Evolutionary conservation across 768 basidiomycete genomes (phyloP).

Genomic region (Kwoniella bestiolae): DNA sequence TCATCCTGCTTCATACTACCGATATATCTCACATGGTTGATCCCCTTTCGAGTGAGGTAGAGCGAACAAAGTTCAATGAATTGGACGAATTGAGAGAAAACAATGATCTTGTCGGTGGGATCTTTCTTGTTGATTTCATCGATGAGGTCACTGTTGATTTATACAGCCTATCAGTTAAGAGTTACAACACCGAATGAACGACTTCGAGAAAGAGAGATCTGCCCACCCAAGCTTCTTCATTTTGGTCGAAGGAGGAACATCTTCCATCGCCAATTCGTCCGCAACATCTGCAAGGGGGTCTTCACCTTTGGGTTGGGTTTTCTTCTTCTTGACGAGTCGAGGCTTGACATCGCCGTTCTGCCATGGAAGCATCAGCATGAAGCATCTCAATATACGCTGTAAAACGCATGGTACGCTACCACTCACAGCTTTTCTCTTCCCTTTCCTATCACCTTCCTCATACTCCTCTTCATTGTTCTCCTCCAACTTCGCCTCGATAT

Average conservation of each 20-base stretch:
- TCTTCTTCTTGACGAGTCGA: constrained; percentile 9
- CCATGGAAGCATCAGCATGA: not conserved
- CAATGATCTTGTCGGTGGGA: constrained; percentile 68
- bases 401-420: not conserved
- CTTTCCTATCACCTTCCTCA: constrained; percentile 59
- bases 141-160: constrained; percentile 66
- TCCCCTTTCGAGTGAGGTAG: constrained; percentile 63
- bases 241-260: constrained; percentile 73
- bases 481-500: constrained; percentile 36
- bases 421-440: constrained; percentile 30
- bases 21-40: constrained; percentile 51
- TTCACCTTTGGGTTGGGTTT: constrained; percentile 18
- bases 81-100: constrained; percentile 74
- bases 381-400: not conserved
- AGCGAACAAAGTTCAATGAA: constrained; percentile 69
- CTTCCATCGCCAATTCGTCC: constrained; percentile 57
- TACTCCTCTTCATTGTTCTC: constrained; percentile 31
- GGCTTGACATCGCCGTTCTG: constrained; percentile 15
- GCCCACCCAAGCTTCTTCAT: constrained; percentile 60
- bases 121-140: constrained; percentile 60
- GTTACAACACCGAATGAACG: too few relatives aligned
- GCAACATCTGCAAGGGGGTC: constrained; percentile 37
- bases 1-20: constrained; percentile 55
- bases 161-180: not conserved
- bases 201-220: not conserved